A percentile compares a stretch with the other conserved stretches of the same genome.
Conservation (phyloP, 1,284 basidiomycete species). For the Tilletiopsis washingtonensis region DNA sequence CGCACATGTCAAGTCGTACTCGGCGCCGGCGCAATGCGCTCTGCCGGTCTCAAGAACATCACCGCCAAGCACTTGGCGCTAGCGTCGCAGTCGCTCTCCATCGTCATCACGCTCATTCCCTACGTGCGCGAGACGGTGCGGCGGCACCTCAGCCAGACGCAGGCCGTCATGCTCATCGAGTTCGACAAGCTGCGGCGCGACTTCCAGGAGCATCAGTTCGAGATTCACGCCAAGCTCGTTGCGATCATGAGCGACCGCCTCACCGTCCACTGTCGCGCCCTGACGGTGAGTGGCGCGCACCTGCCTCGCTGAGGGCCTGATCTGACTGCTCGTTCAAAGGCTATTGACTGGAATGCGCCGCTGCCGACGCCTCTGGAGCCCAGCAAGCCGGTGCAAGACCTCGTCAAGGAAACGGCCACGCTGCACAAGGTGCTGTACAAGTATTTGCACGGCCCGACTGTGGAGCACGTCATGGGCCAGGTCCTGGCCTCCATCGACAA, state of each 20-base stretch:
- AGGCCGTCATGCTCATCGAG: slow-evolving; percentile 91
- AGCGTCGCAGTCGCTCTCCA: slow-evolving; percentile 5
- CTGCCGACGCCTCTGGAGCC: slow-evolving; percentile 20
- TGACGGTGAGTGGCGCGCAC: slow-evolving; percentile 39
- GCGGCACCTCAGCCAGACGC: slow-evolving; percentile 80
- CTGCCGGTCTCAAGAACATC: slow-evolving; percentile 94
- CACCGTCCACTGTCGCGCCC: slow-evolving; percentile 69
- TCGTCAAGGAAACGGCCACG: slow-evolving; percentile 91
- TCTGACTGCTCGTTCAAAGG: background rate
- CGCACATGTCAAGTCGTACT: slow-evolving; percentile 95
- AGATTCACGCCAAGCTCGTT: slow-evolving; percentile 94
- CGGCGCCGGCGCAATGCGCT: slow-evolving; percentile 94
- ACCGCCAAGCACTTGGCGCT: slow-evolving; percentile 73
- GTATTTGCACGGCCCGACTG: slow-evolving; percentile 56
- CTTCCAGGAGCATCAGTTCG: slow-evolving; percentile 97
- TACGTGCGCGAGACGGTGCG: slow-evolving; percentile 90
- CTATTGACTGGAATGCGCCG: slow-evolving; percentile 28
- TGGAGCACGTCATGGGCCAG: slow-evolving; percentile 31
- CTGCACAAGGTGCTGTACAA: slow-evolving; percentile 92
- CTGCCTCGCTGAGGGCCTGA: background rate
- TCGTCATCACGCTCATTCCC: slow-evolving; percentile 80
- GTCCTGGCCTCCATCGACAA: slow-evolving; percentile 32
- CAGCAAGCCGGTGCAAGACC: slow-evolving; percentile 78
- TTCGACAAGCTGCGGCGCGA: slow-evolving; percentile 98
- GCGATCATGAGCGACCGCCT: slow-evolving; percentile 97